These are phyloP conservation scores for Zygoascus flipseniorum DNA, from an alignment of 805 yeast species.

Conservation along the genomic window DNA sequence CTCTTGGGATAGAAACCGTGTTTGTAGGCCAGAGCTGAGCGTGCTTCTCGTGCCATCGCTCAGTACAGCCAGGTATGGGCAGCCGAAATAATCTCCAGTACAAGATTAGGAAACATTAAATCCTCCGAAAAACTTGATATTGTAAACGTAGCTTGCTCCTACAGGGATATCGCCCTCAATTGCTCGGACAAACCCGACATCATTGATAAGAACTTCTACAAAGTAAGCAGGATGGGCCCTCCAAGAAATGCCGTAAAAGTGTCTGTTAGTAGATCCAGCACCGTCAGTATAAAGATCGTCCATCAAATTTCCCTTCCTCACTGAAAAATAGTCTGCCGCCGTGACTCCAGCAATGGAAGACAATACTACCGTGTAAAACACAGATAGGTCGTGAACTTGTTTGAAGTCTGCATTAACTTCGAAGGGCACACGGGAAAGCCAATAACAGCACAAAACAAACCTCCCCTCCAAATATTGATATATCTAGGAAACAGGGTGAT, in stretches of 20 bases:
- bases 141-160: conserved; percentile 69
- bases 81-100: conserved; percentile 41
- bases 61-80: conserved; percentile 15
- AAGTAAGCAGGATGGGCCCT: conserved; percentile 75
- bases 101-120: conserved; percentile 49
- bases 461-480: conserved; percentile 65
- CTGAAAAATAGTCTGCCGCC: conserved; percentile 53
- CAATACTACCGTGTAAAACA: conserved; percentile 72
- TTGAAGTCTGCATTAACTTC: conserved; percentile 63
- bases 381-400: conserved; percentile 69
- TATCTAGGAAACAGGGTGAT: conserved; percentile 38
- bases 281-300: conserved; percentile 53
- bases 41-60: conserved; percentile 9
- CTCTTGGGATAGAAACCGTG: background rate
- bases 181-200: conserved; percentile 79
- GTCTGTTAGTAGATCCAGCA: conserved; percentile 46
- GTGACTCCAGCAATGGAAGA: conserved; percentile 74
- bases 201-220: conserved; percentile 73
- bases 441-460: conserved; percentile 63
- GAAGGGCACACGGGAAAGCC: conserved; percentile 75
- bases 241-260: conserved; percentile 69
- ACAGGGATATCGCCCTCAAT: conserved; percentile 65
- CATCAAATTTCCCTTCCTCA: conserved; percentile 65
- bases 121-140: conserved; percentile 71
- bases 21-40: conserved; percentile 7